A percentile compares a stretch with the other conserved stretches of the same genome.
Evolutionary conservation across 139 green algal genomes (phyloP).

Genomic region (Asterochloris sp.): DNA sequence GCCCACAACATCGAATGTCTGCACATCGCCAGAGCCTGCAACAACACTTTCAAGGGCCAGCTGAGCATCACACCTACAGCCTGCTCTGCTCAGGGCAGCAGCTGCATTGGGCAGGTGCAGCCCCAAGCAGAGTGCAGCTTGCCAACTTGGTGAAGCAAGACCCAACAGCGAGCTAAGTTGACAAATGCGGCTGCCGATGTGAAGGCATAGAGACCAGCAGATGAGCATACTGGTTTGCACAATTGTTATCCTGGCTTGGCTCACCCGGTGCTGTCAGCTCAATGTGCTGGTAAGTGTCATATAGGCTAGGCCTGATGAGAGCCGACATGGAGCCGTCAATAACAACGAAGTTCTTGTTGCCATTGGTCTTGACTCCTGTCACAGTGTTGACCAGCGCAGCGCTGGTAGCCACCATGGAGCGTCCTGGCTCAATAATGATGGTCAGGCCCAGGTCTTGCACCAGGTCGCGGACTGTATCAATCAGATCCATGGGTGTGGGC

Average conservation of each 20-base stretch:
- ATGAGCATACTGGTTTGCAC: no score
- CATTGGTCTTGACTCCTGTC: slow-evolving; percentile 92
- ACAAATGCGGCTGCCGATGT: no score
- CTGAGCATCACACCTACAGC: not conserved
- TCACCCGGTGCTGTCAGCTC: slow-evolving; percentile 72
- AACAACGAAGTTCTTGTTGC: slow-evolving; percentile 96
- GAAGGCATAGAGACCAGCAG: no score
- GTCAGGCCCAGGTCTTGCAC: slow-evolving; percentile 77
- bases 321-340: slow-evolving; percentile 95
- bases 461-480: slow-evolving; percentile 82
- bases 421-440: slow-evolving; percentile 92
- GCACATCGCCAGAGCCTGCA: slow-evolving; percentile 24
- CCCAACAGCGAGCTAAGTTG: no score
- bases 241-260: not conserved
- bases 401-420: slow-evolving; percentile 88
- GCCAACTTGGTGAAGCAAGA: no score
- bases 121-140: no score
- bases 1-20: slow-evolving; percentile 89
- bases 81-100: not conserved
- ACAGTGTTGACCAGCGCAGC: slow-evolving; percentile 83
- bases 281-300: slow-evolving; percentile 95
- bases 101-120: not conserved
- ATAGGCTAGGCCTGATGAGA: slow-evolving; percentile 91
- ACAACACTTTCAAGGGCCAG: no score
- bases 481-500: slow-evolving; percentile 89